Evolutionary conservation across 192 early-diverging fungal genomes (phyloP).

Genomic region (Podila epigama): DNA sequence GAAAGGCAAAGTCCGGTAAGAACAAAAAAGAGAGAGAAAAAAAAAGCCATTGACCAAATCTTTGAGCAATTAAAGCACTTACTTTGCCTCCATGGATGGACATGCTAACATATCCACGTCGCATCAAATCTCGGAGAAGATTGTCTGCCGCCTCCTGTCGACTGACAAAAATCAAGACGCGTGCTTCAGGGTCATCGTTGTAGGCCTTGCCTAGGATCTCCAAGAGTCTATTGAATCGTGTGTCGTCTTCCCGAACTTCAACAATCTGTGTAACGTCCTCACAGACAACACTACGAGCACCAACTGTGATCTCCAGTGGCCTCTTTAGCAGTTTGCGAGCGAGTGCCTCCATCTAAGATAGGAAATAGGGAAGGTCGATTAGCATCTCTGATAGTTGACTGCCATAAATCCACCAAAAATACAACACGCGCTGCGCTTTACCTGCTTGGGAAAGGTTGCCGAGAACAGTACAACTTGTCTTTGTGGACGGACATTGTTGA

Average conservation of each 20-base stretch:
- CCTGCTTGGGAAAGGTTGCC: constrained; percentile 93
- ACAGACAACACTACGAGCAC: constrained; percentile 89
- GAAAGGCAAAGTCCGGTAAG: too few species aligned
- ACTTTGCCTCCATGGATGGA: constrained; percentile 96
- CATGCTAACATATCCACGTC: constrained; percentile 86
- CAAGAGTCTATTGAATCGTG: constrained; percentile 87
- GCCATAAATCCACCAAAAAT: background rate
- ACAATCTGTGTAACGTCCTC: constrained; percentile 90
- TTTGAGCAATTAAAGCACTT: too few species aligned
- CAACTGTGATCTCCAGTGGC: constrained; percentile 95
- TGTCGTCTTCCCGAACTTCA: constrained; percentile 83
- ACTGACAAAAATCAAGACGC: constrained; percentile 93
- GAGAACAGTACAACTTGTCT: constrained; percentile 93
- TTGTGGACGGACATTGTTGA: constrained; percentile 87
- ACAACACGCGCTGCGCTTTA: constrained; percentile 9
- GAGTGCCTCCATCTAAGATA: constrained; percentile 84
- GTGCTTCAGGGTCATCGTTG: constrained; percentile 71
- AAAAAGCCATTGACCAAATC: background rate
- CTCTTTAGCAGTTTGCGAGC: constrained; percentile 90
- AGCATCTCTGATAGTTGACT: background rate
- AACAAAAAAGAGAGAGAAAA: background rate
- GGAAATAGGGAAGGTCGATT: background rate
- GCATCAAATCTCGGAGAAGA: constrained; percentile 83
- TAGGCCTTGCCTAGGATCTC: constrained; percentile 88
- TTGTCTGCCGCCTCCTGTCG: constrained; percentile 95